Base-by-base conservation (phyloP, 2,329 filamentous ascomycete species). In the Emmonsiellopsis sp. region DNA sequence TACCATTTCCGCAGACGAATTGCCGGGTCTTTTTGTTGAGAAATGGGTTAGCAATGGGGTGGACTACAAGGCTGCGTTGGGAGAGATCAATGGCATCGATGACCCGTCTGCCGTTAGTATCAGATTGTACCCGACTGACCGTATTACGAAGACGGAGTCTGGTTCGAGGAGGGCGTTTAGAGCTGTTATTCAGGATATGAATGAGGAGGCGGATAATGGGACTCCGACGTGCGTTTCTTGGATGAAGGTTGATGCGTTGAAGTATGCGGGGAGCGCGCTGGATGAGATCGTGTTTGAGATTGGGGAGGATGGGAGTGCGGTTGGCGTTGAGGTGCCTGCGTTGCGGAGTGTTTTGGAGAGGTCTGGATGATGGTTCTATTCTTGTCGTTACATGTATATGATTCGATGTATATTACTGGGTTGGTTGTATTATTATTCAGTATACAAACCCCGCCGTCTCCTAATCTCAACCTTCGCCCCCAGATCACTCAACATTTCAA, bases 181-280 rank as follows among this genome's bases (percentile, higher is more conserved):
- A 10, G 61, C 58, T 10, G 55, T 64, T 11, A 55, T 64, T 15
- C 58, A 62, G 48, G 58, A 63, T 48, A 54, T 54, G 43, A 59
- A 60, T 20, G 63, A 61, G 40, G 47, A 62, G 15, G 61, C 59
- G 4, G 61, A 67, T 53, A 52, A 48, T 42, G 59, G 51, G 6
- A 63, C 61, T 10, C 57, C 62, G 16, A 64, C 61, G 44, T 66
- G 63, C 51, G 60, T 66, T 7, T 62, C 63, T 8, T 67, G 63
- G 62, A 35, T 61, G 50, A 48, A 60, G 30, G 34, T 64, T 30
- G 64, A 62, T 48, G 58, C 55, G 50, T 51, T 58, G 3, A 58
- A 55, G 30, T 62, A 61, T 50, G 46, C 50, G 8, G 59, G 57
- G 1, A 51, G 50, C 40, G 57, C 58, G 1, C 41, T 65, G 34